Conservation (phyloP, 1,139 yeast genomes). For the Protomyces gravidus region DNA sequence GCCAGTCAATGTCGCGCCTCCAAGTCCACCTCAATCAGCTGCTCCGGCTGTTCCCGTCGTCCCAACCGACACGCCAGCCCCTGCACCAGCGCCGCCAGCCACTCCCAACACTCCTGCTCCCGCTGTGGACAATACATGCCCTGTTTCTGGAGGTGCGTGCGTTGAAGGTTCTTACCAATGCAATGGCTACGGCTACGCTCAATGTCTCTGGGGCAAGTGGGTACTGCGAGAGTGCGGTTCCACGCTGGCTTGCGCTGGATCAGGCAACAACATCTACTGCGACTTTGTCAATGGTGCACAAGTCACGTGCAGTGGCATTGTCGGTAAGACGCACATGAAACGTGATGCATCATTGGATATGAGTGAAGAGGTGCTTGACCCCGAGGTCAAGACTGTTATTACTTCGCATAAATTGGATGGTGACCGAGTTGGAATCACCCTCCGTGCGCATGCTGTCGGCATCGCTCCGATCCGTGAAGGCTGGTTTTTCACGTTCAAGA, state of each 20-base stretch:
- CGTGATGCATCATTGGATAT: constrained; percentile 1
- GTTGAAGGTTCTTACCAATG: constrained; percentile 52
- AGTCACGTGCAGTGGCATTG: constrained; percentile 21
- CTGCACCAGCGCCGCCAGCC: constrained; percentile 16
- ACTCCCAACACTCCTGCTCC: constrained; percentile 18
- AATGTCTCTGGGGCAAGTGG: constrained; percentile 57
- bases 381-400: constrained; percentile 26
- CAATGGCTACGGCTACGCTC: constrained; percentile 50
- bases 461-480: constrained; percentile 32
- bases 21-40: constrained; percentile 17
- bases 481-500: constrained; percentile 32
- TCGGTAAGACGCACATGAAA: constrained; percentile 16
- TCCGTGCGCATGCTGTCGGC: constrained; percentile 32
- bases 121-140: constrained; percentile 28
- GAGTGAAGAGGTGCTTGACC: not conserved
- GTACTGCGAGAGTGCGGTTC: constrained; percentile 52
- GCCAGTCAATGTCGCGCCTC: not conserved
- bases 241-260: constrained; percentile 52
- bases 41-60: constrained; percentile 3
- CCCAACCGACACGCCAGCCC: constrained; percentile 20
- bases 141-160: constrained; percentile 39
- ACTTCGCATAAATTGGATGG: constrained; percentile 29
- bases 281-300: constrained; percentile 33
- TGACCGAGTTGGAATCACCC: constrained; percentile 30
- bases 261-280: constrained; percentile 30